Conservation (phyloP, 2,329 filamentous ascomycete genomes). For the Peltaster fructicola region DNA sequence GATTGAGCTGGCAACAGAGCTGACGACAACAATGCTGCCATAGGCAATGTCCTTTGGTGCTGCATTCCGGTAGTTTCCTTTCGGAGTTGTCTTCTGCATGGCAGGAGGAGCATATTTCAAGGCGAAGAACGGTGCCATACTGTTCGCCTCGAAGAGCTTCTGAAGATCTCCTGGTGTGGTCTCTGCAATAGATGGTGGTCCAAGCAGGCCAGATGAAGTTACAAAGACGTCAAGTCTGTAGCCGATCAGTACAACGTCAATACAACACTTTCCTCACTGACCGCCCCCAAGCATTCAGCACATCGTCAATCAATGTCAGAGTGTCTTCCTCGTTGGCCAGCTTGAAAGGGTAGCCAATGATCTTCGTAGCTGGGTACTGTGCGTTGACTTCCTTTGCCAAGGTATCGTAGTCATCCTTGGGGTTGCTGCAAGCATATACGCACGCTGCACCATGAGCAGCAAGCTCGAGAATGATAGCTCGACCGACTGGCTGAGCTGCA, state of each 20-base stretch:
- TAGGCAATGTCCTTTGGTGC: slow-evolving; percentile 43
- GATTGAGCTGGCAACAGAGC: slow-evolving; percentile 38
- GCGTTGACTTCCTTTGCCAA: slow-evolving; percentile 27
- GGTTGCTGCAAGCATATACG: slow-evolving; percentile 40
- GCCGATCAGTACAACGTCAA: slow-evolving; percentile 4
- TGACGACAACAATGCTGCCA: slow-evolving; percentile 45
- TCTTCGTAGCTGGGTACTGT: slow-evolving; percentile 36
- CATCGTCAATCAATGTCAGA: slow-evolving; percentile 42
- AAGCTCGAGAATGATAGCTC: slow-evolving; percentile 41
- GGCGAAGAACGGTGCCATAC: slow-evolving; percentile 45
- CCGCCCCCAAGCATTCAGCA: slow-evolving; percentile 40
- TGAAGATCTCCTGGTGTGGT: slow-evolving; percentile 39
- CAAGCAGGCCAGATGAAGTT: slow-evolving; percentile 38
- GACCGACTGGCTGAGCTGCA: slow-evolving; percentile 41
- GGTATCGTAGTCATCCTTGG: slow-evolving; percentile 23
- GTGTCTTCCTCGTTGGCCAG: slow-evolving; percentile 43
- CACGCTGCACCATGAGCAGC: slow-evolving; percentile 47
- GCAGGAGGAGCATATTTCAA: slow-evolving; percentile 47
- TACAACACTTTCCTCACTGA: slow-evolving; percentile 5
- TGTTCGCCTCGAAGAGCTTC: slow-evolving; percentile 42
- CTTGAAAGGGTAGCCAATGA: slow-evolving; percentile 44
- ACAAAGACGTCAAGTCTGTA: slow-evolving; percentile 42
- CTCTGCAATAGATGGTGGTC: slow-evolving; percentile 37
- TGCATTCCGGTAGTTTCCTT: slow-evolving; percentile 41
- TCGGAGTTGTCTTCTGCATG: slow-evolving; percentile 41